A percentile compares a stretch with the other conserved stretches of the same genome.
Evolutionary conservation across 768 basidiomycete species (phyloP).

Genomic region (Pleurotus platypus): DNA sequence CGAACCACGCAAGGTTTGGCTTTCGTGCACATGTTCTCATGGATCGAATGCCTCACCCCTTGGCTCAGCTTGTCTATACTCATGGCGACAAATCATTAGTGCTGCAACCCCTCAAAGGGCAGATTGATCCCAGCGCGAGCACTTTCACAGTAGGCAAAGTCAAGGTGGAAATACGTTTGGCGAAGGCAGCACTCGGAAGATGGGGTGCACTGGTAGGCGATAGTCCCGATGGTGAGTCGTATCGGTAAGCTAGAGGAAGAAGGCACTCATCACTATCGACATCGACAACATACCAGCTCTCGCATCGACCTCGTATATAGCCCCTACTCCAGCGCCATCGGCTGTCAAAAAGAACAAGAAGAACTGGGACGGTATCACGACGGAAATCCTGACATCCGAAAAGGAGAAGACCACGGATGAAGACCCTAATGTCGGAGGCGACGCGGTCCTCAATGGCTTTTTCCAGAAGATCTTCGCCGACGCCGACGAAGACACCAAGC

Average conservation of each 20-base stretch:
- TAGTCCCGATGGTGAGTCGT: slow-evolving; percentile 63
- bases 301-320: slow-evolving; percentile 22
- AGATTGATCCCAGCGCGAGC: slow-evolving; percentile 64
- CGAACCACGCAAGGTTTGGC: slow-evolving; percentile 56
- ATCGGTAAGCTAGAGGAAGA: background rate
- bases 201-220: slow-evolving; percentile 82
- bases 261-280: background rate
- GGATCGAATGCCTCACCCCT: background rate
- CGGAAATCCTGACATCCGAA: slow-evolving; percentile 59
- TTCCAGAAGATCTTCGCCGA: slow-evolving; percentile 90
- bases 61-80: slow-evolving; percentile 50
- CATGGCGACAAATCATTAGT: slow-evolving; percentile 69
- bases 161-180: slow-evolving; percentile 83
- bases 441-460: slow-evolving; percentile 80
- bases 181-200: slow-evolving; percentile 60
- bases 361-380: slow-evolving; percentile 90
- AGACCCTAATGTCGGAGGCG: slow-evolving; percentile 89
- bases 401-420: slow-evolving; percentile 68
- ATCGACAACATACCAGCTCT: slow-evolving; percentile 16
- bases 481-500: slow-evolving; percentile 86
- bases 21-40: background rate
- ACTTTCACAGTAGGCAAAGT: slow-evolving; percentile 73
- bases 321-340: slow-evolving; percentile 29
- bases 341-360: slow-evolving; percentile 48
- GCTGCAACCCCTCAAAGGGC: slow-evolving; percentile 79